These are phyloP conservation scores for Aaosphaeria arxii DNA, from an alignment of 2,329 filamentous ascomycete species.

Conservation along the genomic window DNA sequence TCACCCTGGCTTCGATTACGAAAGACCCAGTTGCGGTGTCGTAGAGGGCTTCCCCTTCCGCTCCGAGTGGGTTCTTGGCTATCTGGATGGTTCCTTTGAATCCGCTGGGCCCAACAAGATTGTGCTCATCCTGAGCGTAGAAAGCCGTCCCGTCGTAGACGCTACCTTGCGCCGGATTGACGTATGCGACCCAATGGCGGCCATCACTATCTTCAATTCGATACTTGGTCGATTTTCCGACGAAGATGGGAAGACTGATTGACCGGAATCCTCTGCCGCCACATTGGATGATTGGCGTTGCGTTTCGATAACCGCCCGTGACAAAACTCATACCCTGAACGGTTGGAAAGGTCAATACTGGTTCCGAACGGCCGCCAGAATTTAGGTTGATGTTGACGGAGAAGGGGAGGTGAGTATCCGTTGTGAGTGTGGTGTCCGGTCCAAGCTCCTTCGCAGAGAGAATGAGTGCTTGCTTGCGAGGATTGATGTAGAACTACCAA, in stretches of 20 bases:
- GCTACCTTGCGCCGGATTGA: constrained; percentile 51
- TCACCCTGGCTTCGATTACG: constrained; percentile 61
- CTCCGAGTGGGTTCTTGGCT: constrained; percentile 65
- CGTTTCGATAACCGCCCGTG: constrained; percentile 70
- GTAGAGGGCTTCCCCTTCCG: constrained; percentile 63
- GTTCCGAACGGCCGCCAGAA: constrained; percentile 42
- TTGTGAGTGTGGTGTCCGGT: constrained; percentile 54
- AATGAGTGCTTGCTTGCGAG: constrained; percentile 75
- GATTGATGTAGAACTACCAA: constrained; percentile 69
- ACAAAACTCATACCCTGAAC: constrained; percentile 89
- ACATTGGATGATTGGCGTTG: constrained; percentile 67
- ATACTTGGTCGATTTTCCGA: constrained; percentile 71
- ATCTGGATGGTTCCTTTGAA: constrained; percentile 83
- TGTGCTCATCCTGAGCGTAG: constrained; percentile 57
- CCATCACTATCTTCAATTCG: constrained; percentile 68
- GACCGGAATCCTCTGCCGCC: constrained; percentile 71
- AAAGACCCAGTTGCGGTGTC: constrained; percentile 77
- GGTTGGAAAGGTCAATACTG: constrained; percentile 72
- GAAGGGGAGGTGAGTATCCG: constrained; percentile 53
- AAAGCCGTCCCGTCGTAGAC: constrained; percentile 63
- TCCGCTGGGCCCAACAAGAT: constrained; percentile 61
- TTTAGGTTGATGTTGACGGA: constrained; percentile 67
- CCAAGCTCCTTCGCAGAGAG: constrained; percentile 76
- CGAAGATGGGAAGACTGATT: constrained; percentile 56
- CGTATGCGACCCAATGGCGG: constrained; percentile 73